Conservation (phyloP, 257 asterid species). For the Apocynum venetum region DNA sequence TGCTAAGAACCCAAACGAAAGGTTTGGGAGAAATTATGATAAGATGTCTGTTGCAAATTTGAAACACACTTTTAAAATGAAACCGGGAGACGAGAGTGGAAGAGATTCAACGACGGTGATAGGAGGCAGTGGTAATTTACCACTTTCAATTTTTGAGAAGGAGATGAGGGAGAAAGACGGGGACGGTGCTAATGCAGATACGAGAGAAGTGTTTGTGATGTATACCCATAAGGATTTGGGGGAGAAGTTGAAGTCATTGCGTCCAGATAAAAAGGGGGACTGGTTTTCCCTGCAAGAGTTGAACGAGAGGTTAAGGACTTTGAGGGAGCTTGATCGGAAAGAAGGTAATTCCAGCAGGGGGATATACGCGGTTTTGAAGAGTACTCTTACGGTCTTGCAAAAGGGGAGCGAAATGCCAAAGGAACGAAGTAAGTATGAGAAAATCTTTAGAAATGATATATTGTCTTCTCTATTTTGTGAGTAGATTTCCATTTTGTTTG, state of each 20-base stretch:
- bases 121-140: conserved; percentile 22
- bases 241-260: conserved; percentile 43
- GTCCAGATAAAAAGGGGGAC: conserved; percentile 62
- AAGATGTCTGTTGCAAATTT: conserved; percentile 9
- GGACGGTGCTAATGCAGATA: not conserved
- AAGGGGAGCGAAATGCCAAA: not conserved
- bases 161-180: conserved; percentile 7
- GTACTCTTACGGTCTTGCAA: not conserved
- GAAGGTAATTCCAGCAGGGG: not conserved
- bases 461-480: not conserved
- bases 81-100: conserved; percentile 2
- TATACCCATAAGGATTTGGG: conserved; percentile 48
- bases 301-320: conserved; percentile 47
- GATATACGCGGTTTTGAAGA: not conserved
- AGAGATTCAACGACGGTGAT: conserved; percentile 2
- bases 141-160: conserved; percentile 7
- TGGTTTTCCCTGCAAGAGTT: conserved; percentile 72
- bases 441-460: not conserved
- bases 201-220: conserved; percentile 9
- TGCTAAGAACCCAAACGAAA: not conserved
- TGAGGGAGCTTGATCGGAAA: conserved; percentile 39
- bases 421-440: conserved; percentile 20
- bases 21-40: not conserved
- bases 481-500: not conserved
- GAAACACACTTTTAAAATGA: conserved; percentile 14